Percentiles rank a stretch among this genome's conserved stretches.
Conservation (phyloP, 768 basidiomycete genomes). For the Coprinopsis cinerea region DNA sequence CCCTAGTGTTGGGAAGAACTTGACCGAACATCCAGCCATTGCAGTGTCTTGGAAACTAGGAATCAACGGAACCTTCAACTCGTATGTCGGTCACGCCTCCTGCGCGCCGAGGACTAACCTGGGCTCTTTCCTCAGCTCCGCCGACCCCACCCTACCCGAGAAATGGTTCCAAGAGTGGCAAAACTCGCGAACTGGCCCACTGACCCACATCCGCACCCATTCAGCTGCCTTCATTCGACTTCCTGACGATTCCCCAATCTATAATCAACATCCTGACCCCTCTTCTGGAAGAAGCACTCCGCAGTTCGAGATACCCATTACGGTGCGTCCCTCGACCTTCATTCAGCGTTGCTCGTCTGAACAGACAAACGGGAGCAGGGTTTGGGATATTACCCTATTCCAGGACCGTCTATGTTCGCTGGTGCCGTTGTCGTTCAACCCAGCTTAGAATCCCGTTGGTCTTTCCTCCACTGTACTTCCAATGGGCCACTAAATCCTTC, state of each 20-base stretch:
- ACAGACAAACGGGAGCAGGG: neutral
- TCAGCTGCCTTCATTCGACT: conserved; percentile 7
- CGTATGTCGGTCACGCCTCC: neutral
- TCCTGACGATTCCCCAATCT: conserved; percentile 10
- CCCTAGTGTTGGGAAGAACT: conserved; percentile 10
- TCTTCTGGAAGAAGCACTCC: conserved; percentile 10
- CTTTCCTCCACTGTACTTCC: too few relatives aligned
- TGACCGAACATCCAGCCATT: conserved; percentile 6
- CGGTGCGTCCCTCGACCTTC: neutral
- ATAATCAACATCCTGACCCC: conserved; percentile 2
- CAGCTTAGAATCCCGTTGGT: too few relatives aligned
- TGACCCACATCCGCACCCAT: neutral
- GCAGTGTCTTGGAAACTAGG: conserved; percentile 1
- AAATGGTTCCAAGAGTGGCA: conserved; percentile 13
- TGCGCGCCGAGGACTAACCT: neutral
- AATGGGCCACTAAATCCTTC: neutral
- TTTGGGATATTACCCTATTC: neutral
- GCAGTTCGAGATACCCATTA: conserved; percentile 10
- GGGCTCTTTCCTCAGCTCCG: neutral
- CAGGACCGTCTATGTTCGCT: neutral
- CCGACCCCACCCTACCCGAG: neutral
- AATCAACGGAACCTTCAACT: conserved; percentile 1
- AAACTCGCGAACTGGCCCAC: conserved; percentile 9
- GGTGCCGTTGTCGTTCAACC: neutral
- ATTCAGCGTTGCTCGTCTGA: neutral